phyloP scores from a whole-genome alignment of 2,329 filamentous ascomycete genomes.

The Fusarium secorum region DNA sequence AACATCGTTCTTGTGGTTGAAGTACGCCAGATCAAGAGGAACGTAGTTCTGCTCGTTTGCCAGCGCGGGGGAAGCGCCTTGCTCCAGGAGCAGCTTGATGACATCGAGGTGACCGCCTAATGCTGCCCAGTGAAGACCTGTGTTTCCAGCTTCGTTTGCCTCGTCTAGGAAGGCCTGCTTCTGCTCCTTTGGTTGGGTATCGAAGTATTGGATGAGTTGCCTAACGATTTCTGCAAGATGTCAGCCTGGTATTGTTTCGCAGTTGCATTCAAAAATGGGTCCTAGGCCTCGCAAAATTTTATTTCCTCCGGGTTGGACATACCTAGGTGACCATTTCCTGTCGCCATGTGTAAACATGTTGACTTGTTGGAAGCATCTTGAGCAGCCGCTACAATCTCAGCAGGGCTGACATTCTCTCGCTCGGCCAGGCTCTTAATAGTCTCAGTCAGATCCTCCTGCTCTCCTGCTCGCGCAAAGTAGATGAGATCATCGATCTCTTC shows the following conservation, averaged over 20 bases:
- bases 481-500: constrained; percentile 92
- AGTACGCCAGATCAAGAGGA: constrained; percentile 76
- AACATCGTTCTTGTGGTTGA: constrained; percentile 72
- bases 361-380: constrained; percentile 75
- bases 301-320: constrained; percentile 37
- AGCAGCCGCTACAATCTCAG: constrained; percentile 73
- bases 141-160: constrained; percentile 85
- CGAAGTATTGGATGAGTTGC: constrained; percentile 54
- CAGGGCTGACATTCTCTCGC: constrained; percentile 65
- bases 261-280: rapidly evolving
- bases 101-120: constrained; percentile 85
- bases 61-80: constrained; percentile 78
- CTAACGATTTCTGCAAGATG: constrained; percentile 53
- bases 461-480: constrained; percentile 83
- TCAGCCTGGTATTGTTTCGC: not conserved
- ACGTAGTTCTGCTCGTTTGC: constrained; percentile 87
- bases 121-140: constrained; percentile 91
- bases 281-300: rapidly evolving
- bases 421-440: constrained; percentile 66
- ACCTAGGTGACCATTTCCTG: constrained; percentile 89
- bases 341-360: constrained; percentile 89
- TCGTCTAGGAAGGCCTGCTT: constrained; percentile 68
- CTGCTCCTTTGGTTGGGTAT: constrained; percentile 50
- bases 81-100: constrained; percentile 78
- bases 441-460: constrained; percentile 71